Conservation (phyloP, 2,329 filamentous ascomycete genomes). For the Colletotrichum zoysiae region DNA sequence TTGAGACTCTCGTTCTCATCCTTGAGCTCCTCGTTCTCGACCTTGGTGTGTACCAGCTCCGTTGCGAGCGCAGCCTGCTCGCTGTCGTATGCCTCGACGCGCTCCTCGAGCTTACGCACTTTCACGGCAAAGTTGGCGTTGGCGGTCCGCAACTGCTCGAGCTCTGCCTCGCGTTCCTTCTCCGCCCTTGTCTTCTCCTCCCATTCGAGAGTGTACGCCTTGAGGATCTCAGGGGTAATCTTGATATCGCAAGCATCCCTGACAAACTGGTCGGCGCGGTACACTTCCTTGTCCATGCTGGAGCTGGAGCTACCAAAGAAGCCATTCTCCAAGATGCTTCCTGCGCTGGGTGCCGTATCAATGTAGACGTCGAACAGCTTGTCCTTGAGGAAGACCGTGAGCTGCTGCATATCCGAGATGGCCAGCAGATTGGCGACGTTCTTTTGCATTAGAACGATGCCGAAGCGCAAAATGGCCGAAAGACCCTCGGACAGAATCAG, state of each 20-base stretch:
- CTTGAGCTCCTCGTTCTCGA: slow-evolving; percentile 89
- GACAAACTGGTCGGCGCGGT: slow-evolving; percentile 92
- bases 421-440: slow-evolving; percentile 82
- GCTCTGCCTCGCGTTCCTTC: slow-evolving; percentile 83
- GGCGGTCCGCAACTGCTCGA: slow-evolving; percentile 77
- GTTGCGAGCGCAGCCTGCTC: slow-evolving; percentile 94
- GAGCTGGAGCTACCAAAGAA: slow-evolving; percentile 95
- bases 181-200: slow-evolving; percentile 89
- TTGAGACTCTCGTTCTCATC: slow-evolving; percentile 92
- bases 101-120: slow-evolving; percentile 88
- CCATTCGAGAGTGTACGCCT: slow-evolving; percentile 87
- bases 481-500: slow-evolving; percentile 93
- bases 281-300: slow-evolving; percentile 94
- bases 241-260: slow-evolving; percentile 91
- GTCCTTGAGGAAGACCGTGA: slow-evolving; percentile 93
- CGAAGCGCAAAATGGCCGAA: slow-evolving; percentile 93
- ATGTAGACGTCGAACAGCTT: slow-evolving; percentile 97
- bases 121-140: slow-evolving; percentile 78
- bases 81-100: slow-evolving; percentile 86
- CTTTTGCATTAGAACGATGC: slow-evolving; percentile 95
- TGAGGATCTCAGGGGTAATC: slow-evolving; percentile 85
- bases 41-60: slow-evolving; percentile 90
- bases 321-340: slow-evolving; percentile 92
- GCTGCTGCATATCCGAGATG: slow-evolving; percentile 91
- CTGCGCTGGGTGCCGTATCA: slow-evolving; percentile 91